Conservation (phyloP, 768 basidiomycete species). For the Tylopilus balloui region DNA sequence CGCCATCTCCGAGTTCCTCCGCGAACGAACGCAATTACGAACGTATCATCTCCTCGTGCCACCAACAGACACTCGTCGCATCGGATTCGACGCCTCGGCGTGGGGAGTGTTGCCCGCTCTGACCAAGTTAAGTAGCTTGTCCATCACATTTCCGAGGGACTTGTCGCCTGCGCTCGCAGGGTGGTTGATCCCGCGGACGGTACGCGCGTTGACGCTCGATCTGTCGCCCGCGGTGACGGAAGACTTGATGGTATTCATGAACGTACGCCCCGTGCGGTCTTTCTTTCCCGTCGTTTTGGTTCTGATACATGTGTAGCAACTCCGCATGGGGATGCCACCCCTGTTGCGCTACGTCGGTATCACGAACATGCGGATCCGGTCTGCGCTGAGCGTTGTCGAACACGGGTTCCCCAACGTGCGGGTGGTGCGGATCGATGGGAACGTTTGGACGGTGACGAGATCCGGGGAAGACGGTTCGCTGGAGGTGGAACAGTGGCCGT, state of each 20-base stretch:
- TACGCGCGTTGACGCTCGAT: conserved; percentile 47
- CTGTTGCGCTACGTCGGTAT: conserved; percentile 52
- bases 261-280: conserved; percentile 26
- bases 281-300: background rate
- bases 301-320: conserved; percentile 42
- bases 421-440: conserved; percentile 49
- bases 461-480: conserved; percentile 27
- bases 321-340: conserved; percentile 54
- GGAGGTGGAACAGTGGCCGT: conserved; percentile 55
- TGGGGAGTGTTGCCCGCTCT: conserved; percentile 70
- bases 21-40: conserved; percentile 48
- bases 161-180: conserved; percentile 58
- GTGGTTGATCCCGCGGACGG: conserved; percentile 60
- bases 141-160: conserved; percentile 61
- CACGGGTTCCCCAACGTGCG: conserved; percentile 60
- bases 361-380: conserved; percentile 42
- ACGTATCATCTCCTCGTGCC: conserved; percentile 49
- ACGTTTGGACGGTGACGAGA: conserved; percentile 50
- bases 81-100: conserved; percentile 64
- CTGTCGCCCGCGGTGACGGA: conserved; percentile 32
- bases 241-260: conserved; percentile 41
- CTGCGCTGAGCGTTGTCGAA: conserved; percentile 43
- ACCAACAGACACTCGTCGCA: conserved; percentile 41
- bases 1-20: conserved; percentile 61
- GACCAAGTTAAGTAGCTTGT: conserved; percentile 46